phyloP scores from a whole-genome alignment of 192 early-diverging fungal genomes.

The Linnemannia elongata region DNA sequence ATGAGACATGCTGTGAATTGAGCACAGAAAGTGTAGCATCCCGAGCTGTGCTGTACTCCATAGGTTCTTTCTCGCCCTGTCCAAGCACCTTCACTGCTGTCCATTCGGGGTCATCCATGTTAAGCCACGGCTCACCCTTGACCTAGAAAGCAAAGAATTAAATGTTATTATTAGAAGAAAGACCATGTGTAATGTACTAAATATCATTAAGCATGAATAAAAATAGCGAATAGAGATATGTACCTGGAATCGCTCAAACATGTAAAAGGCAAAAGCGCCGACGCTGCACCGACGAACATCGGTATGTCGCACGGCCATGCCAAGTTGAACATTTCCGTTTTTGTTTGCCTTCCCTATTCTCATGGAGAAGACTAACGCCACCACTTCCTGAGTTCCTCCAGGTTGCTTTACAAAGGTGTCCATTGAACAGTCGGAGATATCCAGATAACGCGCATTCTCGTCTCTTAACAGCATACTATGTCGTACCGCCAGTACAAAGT shows the following conservation, averaged over 20 bases:
- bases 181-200: not conserved
- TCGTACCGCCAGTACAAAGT: not conserved
- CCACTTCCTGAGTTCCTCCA: not conserved
- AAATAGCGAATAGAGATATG: not conserved
- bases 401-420: not conserved
- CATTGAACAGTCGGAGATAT: not conserved
- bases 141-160: not conserved
- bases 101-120: constrained; percentile 1
- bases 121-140: not conserved
- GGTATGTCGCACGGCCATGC: not conserved
- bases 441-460: not conserved
- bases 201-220: not conserved
- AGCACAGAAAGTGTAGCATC: not conserved
- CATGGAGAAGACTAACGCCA: not conserved
- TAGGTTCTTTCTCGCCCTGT: not conserved
- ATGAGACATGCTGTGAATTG: not conserved
- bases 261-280: constrained; percentile 5
- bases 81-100: not conserved
- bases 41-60: not conserved
- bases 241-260: not conserved
- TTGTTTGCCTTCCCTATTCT: not conserved
- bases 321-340: not conserved
- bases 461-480: not conserved
- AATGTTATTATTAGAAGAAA: not conserved
- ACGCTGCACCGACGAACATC: constrained; percentile 10